phyloP scores from a whole-genome alignment of 179 eudicot species.

The Heliamphora pulchella region DNA sequence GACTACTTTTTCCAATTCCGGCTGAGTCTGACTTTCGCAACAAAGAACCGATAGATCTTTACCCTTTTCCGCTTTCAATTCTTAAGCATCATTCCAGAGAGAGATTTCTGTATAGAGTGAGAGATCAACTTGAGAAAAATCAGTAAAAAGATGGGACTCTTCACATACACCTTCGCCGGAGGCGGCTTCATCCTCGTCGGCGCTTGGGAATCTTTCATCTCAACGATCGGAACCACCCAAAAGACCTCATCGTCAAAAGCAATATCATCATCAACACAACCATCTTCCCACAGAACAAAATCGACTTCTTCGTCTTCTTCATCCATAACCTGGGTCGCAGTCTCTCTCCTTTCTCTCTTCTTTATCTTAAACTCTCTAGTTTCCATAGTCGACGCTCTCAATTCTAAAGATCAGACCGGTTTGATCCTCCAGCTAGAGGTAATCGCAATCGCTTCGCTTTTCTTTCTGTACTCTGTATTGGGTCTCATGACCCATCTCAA shows the following conservation, averaged over 20 bases:
- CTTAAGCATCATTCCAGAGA: too few species aligned
- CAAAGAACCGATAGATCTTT: too few species aligned
- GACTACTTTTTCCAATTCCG: too few species aligned
- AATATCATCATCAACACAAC: constrained; percentile 12
- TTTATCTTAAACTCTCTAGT: constrained; percentile 51
- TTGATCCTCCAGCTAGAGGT: constrained; percentile 50
- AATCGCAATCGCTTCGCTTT: constrained; percentile 53
- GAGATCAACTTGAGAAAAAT: too few species aligned
- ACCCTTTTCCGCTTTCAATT: too few species aligned
- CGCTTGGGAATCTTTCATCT: constrained; percentile 57
- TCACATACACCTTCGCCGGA: constrained; percentile 63
- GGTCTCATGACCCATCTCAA: constrained; percentile 32
- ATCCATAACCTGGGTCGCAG: constrained; percentile 31
- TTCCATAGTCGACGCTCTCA: constrained; percentile 41
- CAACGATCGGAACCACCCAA: constrained; percentile 24
- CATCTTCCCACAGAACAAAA: constrained; percentile 2
- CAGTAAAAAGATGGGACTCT: constrained; percentile 42
- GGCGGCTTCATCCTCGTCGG: constrained; percentile 57
- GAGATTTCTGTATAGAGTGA: too few species aligned
- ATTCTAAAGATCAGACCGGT: constrained; percentile 44
- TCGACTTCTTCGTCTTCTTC: constrained; percentile 39
- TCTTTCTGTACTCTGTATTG: constrained; percentile 49
- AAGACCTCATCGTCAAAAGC: background rate
- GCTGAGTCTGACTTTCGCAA: too few species aligned
- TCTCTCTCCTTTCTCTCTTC: constrained; percentile 41